Evolutionary conservation across 768 basidiomycete genomes (phyloP).

Genomic region (Suillus subluteus): DNA sequence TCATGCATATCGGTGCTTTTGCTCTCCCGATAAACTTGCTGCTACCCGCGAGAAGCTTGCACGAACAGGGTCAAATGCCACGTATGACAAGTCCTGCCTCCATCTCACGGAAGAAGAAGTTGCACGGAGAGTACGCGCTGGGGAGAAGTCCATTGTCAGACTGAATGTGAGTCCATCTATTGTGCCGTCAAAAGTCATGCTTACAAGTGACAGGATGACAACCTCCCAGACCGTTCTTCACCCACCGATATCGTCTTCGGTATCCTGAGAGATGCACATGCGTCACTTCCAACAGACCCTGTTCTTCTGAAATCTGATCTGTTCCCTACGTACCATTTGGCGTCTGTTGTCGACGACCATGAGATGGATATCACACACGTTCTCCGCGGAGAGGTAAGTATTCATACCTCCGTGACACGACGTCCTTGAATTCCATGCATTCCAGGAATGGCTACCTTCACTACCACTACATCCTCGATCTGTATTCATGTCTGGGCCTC

Average conservation of each 20-base stretch:
- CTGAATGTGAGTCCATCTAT: constrained; percentile 66
- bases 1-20: constrained; percentile 95
- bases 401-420: neutral
- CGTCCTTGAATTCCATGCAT: neutral
- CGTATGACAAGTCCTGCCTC: constrained; percentile 89
- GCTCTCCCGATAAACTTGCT: constrained; percentile 70
- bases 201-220: constrained; percentile 52
- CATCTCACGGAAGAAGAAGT: constrained; percentile 88
- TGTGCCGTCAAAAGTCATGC: neutral
- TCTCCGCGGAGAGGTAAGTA: constrained; percentile 82
- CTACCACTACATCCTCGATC: constrained; percentile 87
- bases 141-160: constrained; percentile 82
- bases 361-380: constrained; percentile 97
- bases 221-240: constrained; percentile 51
- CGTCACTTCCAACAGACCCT: constrained; percentile 85
- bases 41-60: constrained; percentile 72
- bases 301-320: constrained; percentile 90
- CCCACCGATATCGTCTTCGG: constrained; percentile 80
- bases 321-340: constrained; percentile 96
- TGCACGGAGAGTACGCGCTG: constrained; percentile 68
- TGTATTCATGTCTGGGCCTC: constrained; percentile 80
- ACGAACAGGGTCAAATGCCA: constrained; percentile 70
- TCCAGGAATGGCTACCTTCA: constrained; percentile 94
- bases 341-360: constrained; percentile 94
- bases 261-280: constrained; percentile 69